Conservation (phyloP, 2,329 filamentous ascomycete genomes). For the Trichoderma guizhouense region DNA sequence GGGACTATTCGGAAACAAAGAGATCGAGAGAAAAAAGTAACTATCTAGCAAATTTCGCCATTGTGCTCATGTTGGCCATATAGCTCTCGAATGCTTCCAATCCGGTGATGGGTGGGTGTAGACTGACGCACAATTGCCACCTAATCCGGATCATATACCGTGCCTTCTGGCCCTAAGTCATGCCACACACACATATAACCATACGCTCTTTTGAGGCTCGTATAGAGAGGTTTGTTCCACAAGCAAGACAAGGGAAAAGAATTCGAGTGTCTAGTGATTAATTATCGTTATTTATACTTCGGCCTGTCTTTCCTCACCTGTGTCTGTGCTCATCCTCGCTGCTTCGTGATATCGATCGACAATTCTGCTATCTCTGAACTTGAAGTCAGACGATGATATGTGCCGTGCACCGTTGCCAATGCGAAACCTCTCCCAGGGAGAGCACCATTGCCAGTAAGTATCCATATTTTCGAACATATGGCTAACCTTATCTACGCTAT, state of each 20-base stretch:
- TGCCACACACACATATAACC: not conserved
- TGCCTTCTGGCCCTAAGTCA: not conserved
- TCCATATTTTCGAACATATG: too few relatives aligned
- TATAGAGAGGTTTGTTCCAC: not conserved
- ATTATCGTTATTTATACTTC: too few relatives aligned
- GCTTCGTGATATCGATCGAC: too few relatives aligned
- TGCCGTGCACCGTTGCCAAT: too few relatives aligned
- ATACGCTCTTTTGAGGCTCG: not conserved
- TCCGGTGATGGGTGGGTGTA: not conserved
- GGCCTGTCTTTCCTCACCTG: too few relatives aligned
- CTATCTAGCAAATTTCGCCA: not conserved
- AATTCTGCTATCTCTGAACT: too few relatives aligned
- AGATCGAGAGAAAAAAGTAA: too few relatives aligned
- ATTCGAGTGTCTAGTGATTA: not conserved
- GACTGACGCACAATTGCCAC: not conserved
- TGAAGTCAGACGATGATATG: too few relatives aligned
- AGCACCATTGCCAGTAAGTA: too few relatives aligned
- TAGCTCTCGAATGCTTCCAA: not conserved
- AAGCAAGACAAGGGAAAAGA: not conserved
- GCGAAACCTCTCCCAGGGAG: too few relatives aligned
- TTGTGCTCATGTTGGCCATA: slow-evolving; percentile 4
- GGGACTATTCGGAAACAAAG: not conserved
- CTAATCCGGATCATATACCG: not conserved
- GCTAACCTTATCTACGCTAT: too few relatives aligned
- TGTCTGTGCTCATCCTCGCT: too few relatives aligned